Evolutionary conservation across 2,329 filamentous ascomycete species (phyloP), one percentile per base, ranked within the genome.

Genomic region (Arthroderma uncinatum): DNA sequence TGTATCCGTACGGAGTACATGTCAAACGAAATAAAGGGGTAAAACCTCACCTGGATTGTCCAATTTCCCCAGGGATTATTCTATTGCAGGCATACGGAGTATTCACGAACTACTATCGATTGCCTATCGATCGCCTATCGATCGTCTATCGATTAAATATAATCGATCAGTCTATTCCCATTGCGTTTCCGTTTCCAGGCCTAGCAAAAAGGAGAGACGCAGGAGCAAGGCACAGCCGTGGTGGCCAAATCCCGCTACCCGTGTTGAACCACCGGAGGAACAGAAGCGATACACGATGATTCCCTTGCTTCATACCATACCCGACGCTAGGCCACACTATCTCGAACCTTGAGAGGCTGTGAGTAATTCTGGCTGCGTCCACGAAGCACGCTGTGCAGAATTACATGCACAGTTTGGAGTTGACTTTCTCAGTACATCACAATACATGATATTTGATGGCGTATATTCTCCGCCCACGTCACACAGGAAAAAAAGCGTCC

Each of bases 401-500:
- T 16, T n/a, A 48, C 44, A 48, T 48, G 44, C 44, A 28, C 44
- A 12, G 44, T 48, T n/a, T 16, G 25, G 21, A 28, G 7, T 48
- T 10, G 44, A 30, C 23, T 28, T 34, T 34, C 33, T 34, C 6
- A 5, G 12, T 34, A 34, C 33, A 34, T 34, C 6, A 6, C 12
- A 6, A 48, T 48, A 48, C 44, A 21, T 48, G 16, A 21, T 48
- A 16, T 10, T 30, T 21, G 16, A 48, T 12, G 44, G 44, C n/a
- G 44, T 48, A 48, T 48, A 25, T 30, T 48, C 44, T 30, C 44
- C 44, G 40, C 40, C 40, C 40, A 44, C 40, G 44, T 48, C 44
- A 48, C 44, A 48, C 44, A 48, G 44, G 21, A 48, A 28, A 47
- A 48, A 28, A n/a, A n/a, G 44, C 21, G 44, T 28, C 44, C 44